Percentiles rank a stretch among this genome's conserved stretches.
phyloP scores from a whole-genome alignment of 1,284 basidiomycete genomes.

The Trichosporon sp. region DNA sequence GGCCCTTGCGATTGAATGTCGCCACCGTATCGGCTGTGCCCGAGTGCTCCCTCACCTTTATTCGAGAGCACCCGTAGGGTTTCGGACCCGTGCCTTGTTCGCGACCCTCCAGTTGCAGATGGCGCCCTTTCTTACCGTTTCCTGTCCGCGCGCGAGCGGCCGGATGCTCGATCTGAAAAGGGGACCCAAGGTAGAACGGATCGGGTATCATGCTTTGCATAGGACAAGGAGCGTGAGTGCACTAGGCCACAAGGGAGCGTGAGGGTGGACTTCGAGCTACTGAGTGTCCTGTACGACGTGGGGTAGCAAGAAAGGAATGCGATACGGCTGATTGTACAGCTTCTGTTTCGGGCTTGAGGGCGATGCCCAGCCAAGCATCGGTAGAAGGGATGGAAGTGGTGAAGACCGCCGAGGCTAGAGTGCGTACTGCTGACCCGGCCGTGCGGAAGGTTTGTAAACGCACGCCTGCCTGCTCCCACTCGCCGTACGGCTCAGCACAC shows the following conservation, averaged over 20 bases:
- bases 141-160: too few relatives aligned
- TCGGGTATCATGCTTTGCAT: not conserved
- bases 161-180: too few relatives aligned
- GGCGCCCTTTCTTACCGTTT: too few relatives aligned
- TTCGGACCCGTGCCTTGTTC: conserved; percentile 3
- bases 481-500: not conserved
- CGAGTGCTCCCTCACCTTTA: not conserved
- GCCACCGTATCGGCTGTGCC: not conserved
- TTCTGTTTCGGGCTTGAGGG: too few relatives aligned
- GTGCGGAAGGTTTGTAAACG: not conserved
- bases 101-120: not conserved
- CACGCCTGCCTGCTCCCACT: not conserved
- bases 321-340: too few relatives aligned
- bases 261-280: not conserved
- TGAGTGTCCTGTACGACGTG: not conserved
- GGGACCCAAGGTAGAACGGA: too few relatives aligned
- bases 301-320: not conserved
- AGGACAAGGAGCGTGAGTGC: not conserved
- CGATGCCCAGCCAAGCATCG: too few relatives aligned
- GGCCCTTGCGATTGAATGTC: not conserved
- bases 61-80: not conserved
- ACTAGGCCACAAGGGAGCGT: not conserved
- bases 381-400: too few relatives aligned
- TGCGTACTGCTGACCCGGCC: not conserved
- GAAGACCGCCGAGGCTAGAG: not conserved